A percentile compares a stretch with the other conserved stretches of the same genome.
Evolutionary conservation across 1,139 yeast genomes (phyloP).

Genomic region (Zygosaccharomyces pseudobailii): DNA sequence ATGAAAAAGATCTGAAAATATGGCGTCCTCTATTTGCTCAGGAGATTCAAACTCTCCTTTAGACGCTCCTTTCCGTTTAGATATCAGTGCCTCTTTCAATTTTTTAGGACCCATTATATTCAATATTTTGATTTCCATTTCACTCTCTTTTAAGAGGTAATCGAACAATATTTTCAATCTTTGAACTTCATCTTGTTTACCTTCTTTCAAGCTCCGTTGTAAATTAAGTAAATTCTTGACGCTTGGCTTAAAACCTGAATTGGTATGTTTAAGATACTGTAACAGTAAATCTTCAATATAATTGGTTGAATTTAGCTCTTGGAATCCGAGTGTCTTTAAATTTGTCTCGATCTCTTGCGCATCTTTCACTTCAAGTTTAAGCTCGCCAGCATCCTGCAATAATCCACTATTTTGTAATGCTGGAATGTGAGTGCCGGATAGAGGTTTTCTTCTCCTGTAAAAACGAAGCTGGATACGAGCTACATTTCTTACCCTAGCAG

Average conservation of each 20-base stretch:
- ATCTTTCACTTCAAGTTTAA: conserved; percentile 1
- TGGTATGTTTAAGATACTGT: conserved; percentile 20
- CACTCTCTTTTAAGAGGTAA: conserved; percentile 24
- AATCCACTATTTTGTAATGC: conserved; percentile 6
- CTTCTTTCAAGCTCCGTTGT: conserved; percentile 8
- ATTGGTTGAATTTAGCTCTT: conserved; percentile 11
- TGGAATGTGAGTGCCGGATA: conserved; percentile 11
- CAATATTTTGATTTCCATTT: conserved; percentile 22
- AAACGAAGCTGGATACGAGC: conserved; percentile 8
- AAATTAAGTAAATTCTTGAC: conserved; percentile 16
- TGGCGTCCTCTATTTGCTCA: conserved; percentile 10
- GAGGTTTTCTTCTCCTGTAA: conserved; percentile 11
- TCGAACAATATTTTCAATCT: conserved; percentile 18
- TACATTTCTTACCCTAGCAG: background rate
- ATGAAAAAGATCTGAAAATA: conserved; percentile 10
- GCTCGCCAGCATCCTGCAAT: conserved; percentile 5
- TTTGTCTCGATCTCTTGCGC: conserved; percentile 5
- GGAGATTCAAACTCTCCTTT: conserved; percentile 6
- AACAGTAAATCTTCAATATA: conserved; percentile 17
- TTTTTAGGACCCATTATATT: conserved; percentile 15
- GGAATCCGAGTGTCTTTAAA: conserved; percentile 14
- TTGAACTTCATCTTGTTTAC: conserved; percentile 3
- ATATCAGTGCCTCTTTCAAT: background rate
- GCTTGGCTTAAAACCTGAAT: conserved; percentile 23
- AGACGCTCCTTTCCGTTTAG: background rate